Percentiles rank a stretch among this genome's conserved stretches.
Evolutionary conservation across 352 stramenopile genomes (phyloP).

Genomic region (Phytophthora foliorum): DNA sequence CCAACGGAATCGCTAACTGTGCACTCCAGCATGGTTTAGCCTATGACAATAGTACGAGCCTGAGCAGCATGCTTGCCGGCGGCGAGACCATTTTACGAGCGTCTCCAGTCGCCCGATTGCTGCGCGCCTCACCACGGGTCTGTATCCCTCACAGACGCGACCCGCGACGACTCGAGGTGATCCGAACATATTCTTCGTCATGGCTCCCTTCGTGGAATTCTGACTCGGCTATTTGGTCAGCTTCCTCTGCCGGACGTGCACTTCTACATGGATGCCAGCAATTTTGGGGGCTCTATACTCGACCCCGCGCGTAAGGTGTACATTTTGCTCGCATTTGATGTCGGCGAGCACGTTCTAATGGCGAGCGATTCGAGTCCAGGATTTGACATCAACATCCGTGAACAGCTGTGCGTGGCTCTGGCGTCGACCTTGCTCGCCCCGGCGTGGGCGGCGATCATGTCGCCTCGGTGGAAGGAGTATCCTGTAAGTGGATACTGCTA

Average conservation of each 20-base stretch:
- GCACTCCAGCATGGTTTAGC: too few relatives aligned
- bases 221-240: not conserved
- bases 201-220: not conserved
- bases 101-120: not conserved
- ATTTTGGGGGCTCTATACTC: not conserved
- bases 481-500: too few relatives aligned
- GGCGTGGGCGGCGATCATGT: not conserved
- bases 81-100: not conserved
- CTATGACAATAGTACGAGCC: too few relatives aligned
- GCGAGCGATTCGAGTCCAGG: not conserved
- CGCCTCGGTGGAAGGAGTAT: too few relatives aligned
- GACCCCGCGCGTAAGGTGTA: not conserved
- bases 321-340: not conserved
- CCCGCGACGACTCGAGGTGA: not conserved
- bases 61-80: not conserved
- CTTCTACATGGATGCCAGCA: too few relatives aligned
- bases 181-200: not conserved
- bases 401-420: not conserved
- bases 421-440: not conserved
- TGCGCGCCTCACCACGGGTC: too few relatives aligned
- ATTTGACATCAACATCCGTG: slow-evolving; percentile 8
- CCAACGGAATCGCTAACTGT: too few relatives aligned
- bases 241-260: not conserved
- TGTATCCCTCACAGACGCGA: not conserved
- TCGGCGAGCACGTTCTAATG: not conserved